Percentiles rank a stretch among this genome's conserved stretches.
phyloP scores from a whole-genome alignment of 2,329 filamentous ascomycete species.

The Nemania sp. region DNA sequence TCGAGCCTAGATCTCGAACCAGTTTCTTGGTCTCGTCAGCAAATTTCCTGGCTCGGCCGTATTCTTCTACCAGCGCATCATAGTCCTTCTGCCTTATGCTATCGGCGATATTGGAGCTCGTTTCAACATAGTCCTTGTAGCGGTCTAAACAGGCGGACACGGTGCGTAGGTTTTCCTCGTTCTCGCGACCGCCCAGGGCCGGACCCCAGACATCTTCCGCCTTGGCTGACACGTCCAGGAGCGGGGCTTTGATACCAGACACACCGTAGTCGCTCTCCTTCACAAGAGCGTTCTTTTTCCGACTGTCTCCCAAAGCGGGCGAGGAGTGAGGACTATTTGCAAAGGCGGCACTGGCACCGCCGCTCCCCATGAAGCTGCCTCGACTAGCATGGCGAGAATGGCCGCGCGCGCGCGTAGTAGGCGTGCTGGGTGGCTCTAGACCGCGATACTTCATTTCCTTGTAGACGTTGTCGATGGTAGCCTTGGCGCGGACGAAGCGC shows the following conservation, averaged over 20 bases:
- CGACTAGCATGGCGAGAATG: constrained; percentile 72
- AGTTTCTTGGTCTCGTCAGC: constrained; percentile 76
- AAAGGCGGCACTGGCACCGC: constrained; percentile 34
- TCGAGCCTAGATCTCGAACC: constrained; percentile 57
- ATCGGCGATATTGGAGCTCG: constrained; percentile 76
- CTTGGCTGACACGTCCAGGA: constrained; percentile 89
- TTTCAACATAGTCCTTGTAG: constrained; percentile 80
- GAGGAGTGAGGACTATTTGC: constrained; percentile 45
- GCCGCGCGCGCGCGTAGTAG: constrained; percentile 42
- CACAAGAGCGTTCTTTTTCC: constrained; percentile 84
- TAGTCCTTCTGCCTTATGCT: constrained; percentile 91
- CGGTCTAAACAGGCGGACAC: constrained; percentile 76
- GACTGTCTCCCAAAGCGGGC: constrained; percentile 53
- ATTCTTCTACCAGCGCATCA: constrained; percentile 84
- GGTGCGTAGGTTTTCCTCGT: constrained; percentile 82
- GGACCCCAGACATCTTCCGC: constrained; percentile 98
- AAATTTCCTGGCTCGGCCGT: constrained; percentile 78
- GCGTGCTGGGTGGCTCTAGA: constrained; percentile 51
- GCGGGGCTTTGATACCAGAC: constrained; percentile 81
- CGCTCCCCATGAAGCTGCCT: constrained; percentile 63
- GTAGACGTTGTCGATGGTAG: constrained; percentile 98
- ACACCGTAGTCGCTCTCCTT: constrained; percentile 94
- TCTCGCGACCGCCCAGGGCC: constrained; percentile 85
- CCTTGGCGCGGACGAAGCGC: constrained; percentile 94
- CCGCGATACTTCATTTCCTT: constrained; percentile 89